Evolutionary conservation across 176 grass and related monocot species (phyloP).

Genomic region (Puccinellia tenuiflora): DNA sequence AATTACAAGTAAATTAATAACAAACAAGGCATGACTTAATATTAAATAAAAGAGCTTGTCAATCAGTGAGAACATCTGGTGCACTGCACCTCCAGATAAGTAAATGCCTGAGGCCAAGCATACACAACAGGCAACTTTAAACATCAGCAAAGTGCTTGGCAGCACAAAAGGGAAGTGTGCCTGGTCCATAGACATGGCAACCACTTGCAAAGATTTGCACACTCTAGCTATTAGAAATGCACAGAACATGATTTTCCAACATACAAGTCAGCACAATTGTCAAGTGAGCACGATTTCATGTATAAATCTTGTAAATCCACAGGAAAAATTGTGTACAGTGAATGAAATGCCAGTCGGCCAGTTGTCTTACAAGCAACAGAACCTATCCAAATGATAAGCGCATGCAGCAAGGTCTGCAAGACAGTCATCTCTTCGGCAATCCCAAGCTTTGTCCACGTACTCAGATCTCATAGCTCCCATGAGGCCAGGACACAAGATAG

Average conservation of each 20-base stretch:
- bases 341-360: constrained; percentile 73
- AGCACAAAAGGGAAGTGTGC: constrained; percentile 6
- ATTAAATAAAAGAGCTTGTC: constrained; percentile 20
- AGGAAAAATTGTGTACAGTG: constrained; percentile 62
- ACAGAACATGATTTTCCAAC: constrained; percentile 1
- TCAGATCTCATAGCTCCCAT: constrained; percentile 61
- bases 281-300: constrained; percentile 24
- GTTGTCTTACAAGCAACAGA: constrained; percentile 99
- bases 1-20: constrained; percentile 21
- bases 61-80: constrained; percentile 15
- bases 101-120: constrained; percentile 30
- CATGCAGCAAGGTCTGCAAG: constrained; percentile 67
- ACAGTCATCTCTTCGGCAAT: constrained; percentile 66
- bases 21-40: constrained; percentile 14
- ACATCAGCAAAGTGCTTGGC: constrained; percentile 10
- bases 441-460: constrained; percentile 52
- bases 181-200: not conserved
- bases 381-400: constrained; percentile 82
- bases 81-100: constrained; percentile 11
- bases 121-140: constrained; percentile 13
- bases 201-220: constrained; percentile 16
- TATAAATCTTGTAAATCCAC: constrained; percentile 53
- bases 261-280: constrained; percentile 20
- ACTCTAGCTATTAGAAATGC: constrained; percentile 20
- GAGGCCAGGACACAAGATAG: constrained; percentile 61